Conservation (phyloP, 75 land plant genomes). For the Pseudotsuga menziesii region DNA sequence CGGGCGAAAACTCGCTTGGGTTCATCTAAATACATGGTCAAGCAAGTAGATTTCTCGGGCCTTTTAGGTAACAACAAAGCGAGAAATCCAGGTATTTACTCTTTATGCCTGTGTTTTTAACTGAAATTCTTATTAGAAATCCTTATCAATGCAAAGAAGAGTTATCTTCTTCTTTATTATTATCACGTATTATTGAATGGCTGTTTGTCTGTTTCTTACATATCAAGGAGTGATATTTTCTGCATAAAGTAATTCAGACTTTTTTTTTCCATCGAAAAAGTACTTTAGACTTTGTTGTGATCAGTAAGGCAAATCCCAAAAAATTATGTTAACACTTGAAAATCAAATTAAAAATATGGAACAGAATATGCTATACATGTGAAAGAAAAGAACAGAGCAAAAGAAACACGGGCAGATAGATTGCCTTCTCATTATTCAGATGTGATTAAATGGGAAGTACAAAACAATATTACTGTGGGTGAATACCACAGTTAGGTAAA, state of each 20-base stretch:
- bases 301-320: background rate
- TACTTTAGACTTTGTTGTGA: no score
- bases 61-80: slow-evolving; percentile 56
- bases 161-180: background rate
- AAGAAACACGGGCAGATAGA: no score
- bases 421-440: no score
- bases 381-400: no score
- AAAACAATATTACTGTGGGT: no score
- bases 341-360: no score
- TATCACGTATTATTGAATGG: background rate
- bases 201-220: background rate
- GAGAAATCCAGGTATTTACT: slow-evolving; percentile 61
- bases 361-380: no score
- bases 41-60: slow-evolving; percentile 50
- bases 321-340: no score
- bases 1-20: slow-evolving; percentile 50
- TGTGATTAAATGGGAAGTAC: no score
- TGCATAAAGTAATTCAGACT: background rate
- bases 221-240: background rate
- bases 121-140: background rate
- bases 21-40: slow-evolving; percentile 67
- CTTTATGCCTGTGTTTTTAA: background rate
- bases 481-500: no score
- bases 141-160: background rate
- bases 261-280: no score